Base-by-base conservation (phyloP, 1,284 basidiomycete species). In the Ganoderma multipileum region DNA sequence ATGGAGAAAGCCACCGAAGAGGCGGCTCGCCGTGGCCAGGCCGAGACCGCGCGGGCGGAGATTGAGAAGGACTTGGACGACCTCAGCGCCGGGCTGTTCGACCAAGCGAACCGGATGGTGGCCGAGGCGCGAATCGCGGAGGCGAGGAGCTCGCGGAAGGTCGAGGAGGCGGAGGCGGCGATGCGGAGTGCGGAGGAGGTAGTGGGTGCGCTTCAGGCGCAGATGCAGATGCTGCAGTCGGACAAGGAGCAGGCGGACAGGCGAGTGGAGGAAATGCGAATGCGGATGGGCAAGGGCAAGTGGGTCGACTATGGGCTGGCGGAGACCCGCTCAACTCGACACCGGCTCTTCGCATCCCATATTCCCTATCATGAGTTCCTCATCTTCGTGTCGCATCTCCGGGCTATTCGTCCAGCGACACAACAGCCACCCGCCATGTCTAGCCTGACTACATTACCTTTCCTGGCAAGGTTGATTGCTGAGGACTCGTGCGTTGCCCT, bases 1-100 rank as follows among this genome's bases (percentile, higher is more conserved):
- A 99, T 99, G 89, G 95, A 97, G 74, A 92, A 92, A 63, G 92
- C 97, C 26, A 95, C 96, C 16, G 96, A 98, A 76, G 97, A 98
- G 81, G 96, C 97, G 26, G 91, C 95, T 3, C 90, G 92, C 73
- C 87, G 96, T 23, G 96, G 96, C 20, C 92, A 95, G 78, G 97
- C 97, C 1, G 96, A 97, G 79, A 89, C 86, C 69, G 95, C 93
- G 20, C 89, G 93, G 55, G 85, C 82, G 28, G 92, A 92, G 65
- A 97, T 98, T 74, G 94, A 95, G 81, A 88, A 91, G 80, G 95
- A 97, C 71, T 83, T 99, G 57, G 97, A 98, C 79, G 95, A 98
- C 79, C 89, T 99, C 67, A 96, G 95, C 66, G 95, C 96, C 3
- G 90, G 85, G 66, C 81, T 97, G 23, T 97, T 97, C 76, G 88